phyloP scores from a whole-genome alignment of 2,329 filamentous ascomycete genomes.

The Leptographium flavum region DNA sequence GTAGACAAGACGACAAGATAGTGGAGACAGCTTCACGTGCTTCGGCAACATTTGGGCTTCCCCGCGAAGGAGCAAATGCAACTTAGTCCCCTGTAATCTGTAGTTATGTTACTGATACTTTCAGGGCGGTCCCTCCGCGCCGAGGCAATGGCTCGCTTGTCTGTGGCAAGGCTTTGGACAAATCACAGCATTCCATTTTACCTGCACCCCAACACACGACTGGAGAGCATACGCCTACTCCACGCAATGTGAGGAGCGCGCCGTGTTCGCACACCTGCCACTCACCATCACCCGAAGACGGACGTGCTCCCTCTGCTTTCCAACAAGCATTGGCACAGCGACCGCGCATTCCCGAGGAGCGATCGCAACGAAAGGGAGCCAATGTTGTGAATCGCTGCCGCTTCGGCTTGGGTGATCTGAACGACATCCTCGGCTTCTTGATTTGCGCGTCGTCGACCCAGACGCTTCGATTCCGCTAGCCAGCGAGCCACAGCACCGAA shows the following conservation, averaged over 20 bases:
- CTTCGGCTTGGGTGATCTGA: neutral
- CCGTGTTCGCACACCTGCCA: neutral
- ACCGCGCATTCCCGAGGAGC: neutral
- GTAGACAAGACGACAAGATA: no score
- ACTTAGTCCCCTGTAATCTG: no score
- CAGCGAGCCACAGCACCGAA: neutral
- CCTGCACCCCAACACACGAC: neutral
- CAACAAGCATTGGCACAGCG: neutral
- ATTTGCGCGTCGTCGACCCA: neutral
- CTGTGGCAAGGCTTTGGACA: neutral
- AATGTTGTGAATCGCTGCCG: neutral
- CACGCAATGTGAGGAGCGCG: neutral
- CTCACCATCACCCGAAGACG: neutral
- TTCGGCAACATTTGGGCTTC: neutral
- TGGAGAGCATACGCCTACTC: neutral
- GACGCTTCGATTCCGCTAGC: neutral
- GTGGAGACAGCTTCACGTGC: neutral
- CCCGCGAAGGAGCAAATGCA: neutral
- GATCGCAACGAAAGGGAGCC: neutral
- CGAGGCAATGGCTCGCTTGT: neutral
- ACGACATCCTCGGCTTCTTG: neutral
- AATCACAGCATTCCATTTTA: neutral
- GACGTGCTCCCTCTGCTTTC: neutral
- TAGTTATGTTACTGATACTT: neutral
- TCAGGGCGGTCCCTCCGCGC: neutral